Base-by-base conservation (phyloP, 345 rosid species). In the Hypericum perforatum region DNA sequence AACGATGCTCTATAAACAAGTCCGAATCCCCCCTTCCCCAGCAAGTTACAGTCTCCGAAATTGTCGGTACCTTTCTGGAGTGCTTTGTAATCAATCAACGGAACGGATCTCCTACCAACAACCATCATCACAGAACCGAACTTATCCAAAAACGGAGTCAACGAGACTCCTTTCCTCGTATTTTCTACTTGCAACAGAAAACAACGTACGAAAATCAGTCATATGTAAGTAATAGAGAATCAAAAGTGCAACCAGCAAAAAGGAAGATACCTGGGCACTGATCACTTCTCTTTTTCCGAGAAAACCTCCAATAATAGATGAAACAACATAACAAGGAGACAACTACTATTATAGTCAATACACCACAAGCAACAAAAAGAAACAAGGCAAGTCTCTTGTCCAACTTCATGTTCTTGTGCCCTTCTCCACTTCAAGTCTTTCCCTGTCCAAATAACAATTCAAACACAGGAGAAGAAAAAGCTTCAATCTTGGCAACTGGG, bases 21-120 rank as follows among this genome's bases (percentile, higher is more conserved):
- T 41, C 96, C 98, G 63, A 92, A 92, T 62, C 86, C 98, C 22
- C 98, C 98, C 65, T 66, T 75, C 16, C 98, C 98, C 76, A 92
- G 57, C 37, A 81, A 69, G 61, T 78, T 88, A 45, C 73, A 73
- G 59, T 80, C 89, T 10, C 63, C 79, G 63, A 92, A 92, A 67
- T 70, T 75, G 68, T 69, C 56, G 4, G 95, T 92, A 5, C 72
- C 83, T 60, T 83, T 85, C 72, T 88, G 94, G 49, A 92, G 66
- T 40, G 53, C 39, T 65, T 64, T 69, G 63, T 77, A 88, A 43
- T 92, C 96, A 39, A 83, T 76, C 56, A 80, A 62, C 32, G 85
- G 55, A 54, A 69, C 78, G 36, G 63, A 64, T 67, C 74, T 67
- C 65, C 74, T 78, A 49, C 76, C 70, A 51, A 72, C 58, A 65